Evolutionary conservation across 140 eudicot genomes (phyloP), one percentile per base, ranked within the genome.

Genomic region (Eryngium alpinum): DNA sequence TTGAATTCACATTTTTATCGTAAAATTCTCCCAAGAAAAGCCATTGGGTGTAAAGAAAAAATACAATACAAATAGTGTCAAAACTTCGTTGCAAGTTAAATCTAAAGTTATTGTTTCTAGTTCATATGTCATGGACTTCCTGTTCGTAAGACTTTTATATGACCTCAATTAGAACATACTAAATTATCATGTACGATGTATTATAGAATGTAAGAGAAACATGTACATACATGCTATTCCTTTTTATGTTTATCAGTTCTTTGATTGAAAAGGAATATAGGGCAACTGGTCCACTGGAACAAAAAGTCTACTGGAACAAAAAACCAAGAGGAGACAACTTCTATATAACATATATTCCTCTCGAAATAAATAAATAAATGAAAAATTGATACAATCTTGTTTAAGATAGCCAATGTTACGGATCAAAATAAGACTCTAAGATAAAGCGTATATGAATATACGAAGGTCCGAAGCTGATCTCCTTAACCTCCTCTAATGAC

Each of bases 51-150:
- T n/a, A n/a, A n/a, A n/a, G n/a, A n/a, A n/a, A n/a, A n/a, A n/a
- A n/a, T n/a, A n/a, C n/a, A n/a, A n/a, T n/a, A n/a, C n/a, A n/a
- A n/a, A n/a, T n/a, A n/a, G n/a, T n/a, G n/a, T n/a, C n/a, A n/a
- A n/a, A n/a, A n/a, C n/a, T n/a, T n/a, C n/a, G n/a, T n/a, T n/a
- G n/a, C n/a, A n/a, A n/a, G n/a, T n/a, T n/a, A n/a, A 94, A 63
- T 94, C 98, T 81, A 94, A 83, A 25, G 98, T 94, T 24, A 94
- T 92, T 15, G 86, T 85, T 85, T 92, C 86, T 84, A 94, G 88
- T 84, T 94, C 97, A 77, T 94, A 91, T 90, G 81, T 94, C 92
- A 38, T 92, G 87, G 76, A 92, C 81, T 72, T 94, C 97, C 83
- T 94, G 91, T 66, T 81, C 46, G 10, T 82, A 1, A 84, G 50